A percentile compares a stretch with the other conserved stretches of the same genome.
Evolutionary conservation across 78 protist species (phyloP).

Genomic region (Carpediemonas membranifera): DNA sequence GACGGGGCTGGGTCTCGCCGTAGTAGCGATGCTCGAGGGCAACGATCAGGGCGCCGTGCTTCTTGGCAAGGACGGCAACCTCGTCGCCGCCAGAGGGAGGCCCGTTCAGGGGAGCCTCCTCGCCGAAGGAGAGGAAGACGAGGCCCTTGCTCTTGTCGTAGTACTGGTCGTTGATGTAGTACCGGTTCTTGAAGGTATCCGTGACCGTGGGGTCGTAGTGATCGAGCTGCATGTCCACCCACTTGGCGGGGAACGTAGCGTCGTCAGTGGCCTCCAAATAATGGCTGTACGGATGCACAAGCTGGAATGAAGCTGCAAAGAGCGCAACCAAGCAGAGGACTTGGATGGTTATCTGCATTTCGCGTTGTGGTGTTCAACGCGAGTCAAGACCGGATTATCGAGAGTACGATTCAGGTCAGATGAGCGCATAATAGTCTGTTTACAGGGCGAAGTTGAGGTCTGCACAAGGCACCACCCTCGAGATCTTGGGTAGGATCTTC

Average conservation of each 20-base stretch:
- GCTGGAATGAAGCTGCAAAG: too few relatives aligned
- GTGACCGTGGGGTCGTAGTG: constrained; percentile 28
- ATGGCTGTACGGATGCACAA: too few relatives aligned
- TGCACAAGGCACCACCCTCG: too few relatives aligned
- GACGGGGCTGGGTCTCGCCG: constrained; percentile 54
- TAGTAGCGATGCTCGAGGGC: constrained; percentile 68
- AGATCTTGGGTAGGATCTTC: too few relatives aligned
- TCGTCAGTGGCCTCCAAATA: too few relatives aligned
- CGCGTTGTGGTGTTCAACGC: too few relatives aligned
- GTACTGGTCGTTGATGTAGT: constrained; percentile 29
- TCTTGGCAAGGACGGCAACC: constrained; percentile 9
- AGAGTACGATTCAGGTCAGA: too few relatives aligned
- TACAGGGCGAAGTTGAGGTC: too few relatives aligned
- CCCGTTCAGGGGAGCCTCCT: constrained; percentile 15
- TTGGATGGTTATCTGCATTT: too few relatives aligned
- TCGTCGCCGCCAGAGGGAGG: neutral
- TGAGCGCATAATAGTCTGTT: too few relatives aligned
- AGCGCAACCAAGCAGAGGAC: too few relatives aligned
- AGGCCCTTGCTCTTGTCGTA: constrained; percentile 15
- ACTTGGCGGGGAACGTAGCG: neutral
- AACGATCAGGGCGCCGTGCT: constrained; percentile 31
- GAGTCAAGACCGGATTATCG: too few relatives aligned
- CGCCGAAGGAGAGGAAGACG: constrained; percentile 19
- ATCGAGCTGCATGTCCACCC: constrained; percentile 20
- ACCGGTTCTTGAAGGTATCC: constrained; percentile 19